Evolutionary conservation across 371 early-diverging fungal genomes (phyloP), one percentile per base, ranked within the genome.

Genomic region (Fennellomyces sp.): DNA sequence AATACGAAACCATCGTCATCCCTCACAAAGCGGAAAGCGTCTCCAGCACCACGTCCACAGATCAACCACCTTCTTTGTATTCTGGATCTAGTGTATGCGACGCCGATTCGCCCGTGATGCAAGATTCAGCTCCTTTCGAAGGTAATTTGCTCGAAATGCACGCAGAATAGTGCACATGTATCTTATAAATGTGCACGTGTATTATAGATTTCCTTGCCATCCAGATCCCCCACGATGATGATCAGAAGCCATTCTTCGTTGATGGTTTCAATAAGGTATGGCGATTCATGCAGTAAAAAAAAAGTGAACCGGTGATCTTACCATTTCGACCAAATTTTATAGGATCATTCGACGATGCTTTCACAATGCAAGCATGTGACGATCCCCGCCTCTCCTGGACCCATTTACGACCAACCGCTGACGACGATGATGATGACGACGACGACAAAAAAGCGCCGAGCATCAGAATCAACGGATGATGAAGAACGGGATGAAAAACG

Each of bases 401-500:
- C n/a, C n/a, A 25, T 23, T 11, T 53, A 35, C 30, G 2, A 36
- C 36, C 53, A 12, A 11, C 53, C n/a, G 19, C 25, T 25, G 6
- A 11, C 23, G n/a, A 23, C 23, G 21, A 45, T 25, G 7, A 45
- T n/a, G n/a, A n/a, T n/a, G n/a, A n/a, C 45, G 6, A 11, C 23
- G n/a, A 23, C 23, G 21, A 45, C 45, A 21, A 45, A 45, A 23
- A 45, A n/a, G 23, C 45, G 45, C n/a, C 45, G 45, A 23, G 25
- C 45, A 45, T 45, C 45, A 45, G 53, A 27, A 50, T 25, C 33
- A 42, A 29, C 15, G 48, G 48, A 38, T 36, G 52, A 15, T 48
- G 13, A 26, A 28, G 30, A 25, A 30, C 47, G 82, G 88, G 33
- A 91, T 94, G 60, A 94, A 94, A 72, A 45, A 45, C 45, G 45